These are phyloP conservation scores for Nidularia pulvinata DNA, from an alignment of 768 basidiomycete genomes.

Conservation along the genomic window DNA sequence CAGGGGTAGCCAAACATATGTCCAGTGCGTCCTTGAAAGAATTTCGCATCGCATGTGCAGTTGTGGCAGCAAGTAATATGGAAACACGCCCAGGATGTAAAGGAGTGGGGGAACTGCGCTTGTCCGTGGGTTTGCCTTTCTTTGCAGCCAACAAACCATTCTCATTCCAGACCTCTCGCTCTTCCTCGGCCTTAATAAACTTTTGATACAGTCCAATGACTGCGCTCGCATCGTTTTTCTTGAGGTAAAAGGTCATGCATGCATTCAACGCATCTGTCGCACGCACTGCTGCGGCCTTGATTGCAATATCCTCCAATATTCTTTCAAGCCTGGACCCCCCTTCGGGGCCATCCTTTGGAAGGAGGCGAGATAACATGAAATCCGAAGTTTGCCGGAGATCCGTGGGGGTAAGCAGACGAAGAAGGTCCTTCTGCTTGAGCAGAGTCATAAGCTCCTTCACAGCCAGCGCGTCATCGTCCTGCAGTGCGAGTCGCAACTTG, in stretches of 20 bases:
- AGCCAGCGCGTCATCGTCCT: no score
- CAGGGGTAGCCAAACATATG: slow-evolving; percentile 32
- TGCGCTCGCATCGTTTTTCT: slow-evolving; percentile 31
- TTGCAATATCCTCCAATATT: slow-evolving; percentile 43
- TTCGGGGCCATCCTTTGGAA: no score
- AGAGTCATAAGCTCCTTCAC: no score
- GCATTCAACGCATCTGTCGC: slow-evolving; percentile 46
- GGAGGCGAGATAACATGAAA: no score
- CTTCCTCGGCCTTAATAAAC: slow-evolving; percentile 23
- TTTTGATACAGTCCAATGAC: slow-evolving; percentile 44
- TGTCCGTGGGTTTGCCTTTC: no score
- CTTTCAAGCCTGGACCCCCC: slow-evolving; percentile 1
- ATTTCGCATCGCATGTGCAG: slow-evolving; percentile 59
- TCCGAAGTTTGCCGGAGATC: no score
- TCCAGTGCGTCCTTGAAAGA: slow-evolving; percentile 58
- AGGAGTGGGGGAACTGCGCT: slow-evolving; percentile 5
- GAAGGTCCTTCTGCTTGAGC: no score
- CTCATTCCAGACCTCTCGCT: slow-evolving; percentile 8
- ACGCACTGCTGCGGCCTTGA: slow-evolving; percentile 43
- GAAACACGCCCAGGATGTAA: slow-evolving; percentile 26
- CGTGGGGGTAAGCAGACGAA: no score
- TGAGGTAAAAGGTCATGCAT: slow-evolving; percentile 46
- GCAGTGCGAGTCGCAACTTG: no score
- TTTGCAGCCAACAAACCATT: no score
- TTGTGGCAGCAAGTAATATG: slow-evolving; percentile 50